Evolutionary conservation across 306 rosid species (phyloP), one percentile per base, ranked within the genome.

Genomic region (Crataegus laevigata): DNA sequence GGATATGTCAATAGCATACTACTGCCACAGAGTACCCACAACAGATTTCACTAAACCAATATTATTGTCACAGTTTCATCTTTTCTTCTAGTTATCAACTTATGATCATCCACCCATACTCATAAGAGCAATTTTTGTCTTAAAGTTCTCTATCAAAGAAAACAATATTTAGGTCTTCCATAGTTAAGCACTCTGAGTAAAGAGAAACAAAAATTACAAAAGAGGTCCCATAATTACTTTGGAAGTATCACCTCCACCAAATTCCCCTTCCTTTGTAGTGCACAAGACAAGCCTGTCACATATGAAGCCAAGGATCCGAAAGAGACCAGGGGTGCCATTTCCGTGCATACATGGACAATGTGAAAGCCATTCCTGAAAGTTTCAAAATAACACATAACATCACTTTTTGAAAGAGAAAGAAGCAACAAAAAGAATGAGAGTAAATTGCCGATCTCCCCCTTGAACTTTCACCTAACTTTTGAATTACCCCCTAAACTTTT

Each of bases 231-330:
- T 22, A 51, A 77, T 89, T 93, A 93, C 98, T 87, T 93, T 84
- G 97, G 98, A 84, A 93, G 75, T 76, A 93, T 91, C 77, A 91
- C 93, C 89, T 93, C 98, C 81, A 88, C 98, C 76, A 86, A 76
- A 83, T 93, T 87, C 47, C 98, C 98, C 83, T 87, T 88, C 87
- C 91, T 88, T 82, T 93, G 98, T 66, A 93, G 86, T 55, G 97
- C 98, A 77, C 81, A 66, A 76, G 97, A 91, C 84, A 91, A 83
- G 78, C 98, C 93, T 3, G 93, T 93, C 78, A 93, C 91, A 81
- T 91, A 93, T 45, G 97, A 83, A 66, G 92, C 97, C 80, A 87
- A 69, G 51, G 96, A 81, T 85, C 98, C 90, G 77, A 82, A 57
- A n/a, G 86, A 84, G 69, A 89, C 88, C 83, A 93, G 66, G 15